Evolutionary conservation across 1,284 basidiomycete species (phyloP), one percentile per base, ranked within the genome.

Genomic region (Volvariella volvacea): DNA sequence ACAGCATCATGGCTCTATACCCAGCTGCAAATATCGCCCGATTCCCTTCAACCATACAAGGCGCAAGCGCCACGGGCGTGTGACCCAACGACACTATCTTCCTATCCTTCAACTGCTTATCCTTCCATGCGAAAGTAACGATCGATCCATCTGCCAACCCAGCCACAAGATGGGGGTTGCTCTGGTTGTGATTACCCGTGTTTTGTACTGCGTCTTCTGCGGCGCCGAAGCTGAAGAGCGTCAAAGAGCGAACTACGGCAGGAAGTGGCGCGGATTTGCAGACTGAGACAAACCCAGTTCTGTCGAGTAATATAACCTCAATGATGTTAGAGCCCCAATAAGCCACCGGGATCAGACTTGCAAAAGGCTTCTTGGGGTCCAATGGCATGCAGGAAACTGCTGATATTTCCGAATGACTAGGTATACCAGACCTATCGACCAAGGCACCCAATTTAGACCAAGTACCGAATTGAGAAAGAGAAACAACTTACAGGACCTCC

Each of bases 131-230:
- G 51, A 81, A 84, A 3, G 77, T 71, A 2, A 80, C 72, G n/a
- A 95, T 70, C 2, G 78, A 78, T 1, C 94, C 94, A 59, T 96
- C 81, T 3, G 77, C 79, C 3, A 94, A 67, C 1, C 92, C 93
- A 7, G 82, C 79, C 16, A 97, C 66, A 3, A 97, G 69, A 50
- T 83, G 76, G 0, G 78, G 69, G 44, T 66, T 70, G 44, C 64
- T 59, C 39, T 73, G 62, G 10, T 57, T 43, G 33, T 60, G 64
- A 45, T 67, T 65, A n/a, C n/a, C n/a, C n/a, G n/a, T 14, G 61
- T 47, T 40, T 50, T 62, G 9, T 56, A 36, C 33, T 63, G 64
- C 12, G 62, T 52, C 8, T 36, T 6, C 6, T 6, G 14, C 34
- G 7, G n/a, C 34, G 9, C 70, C 73, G 57, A 92, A 89, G 48